Evolutionary conservation across 768 basidiomycete species (phyloP).

Genomic region (Mycena galericulata): DNA sequence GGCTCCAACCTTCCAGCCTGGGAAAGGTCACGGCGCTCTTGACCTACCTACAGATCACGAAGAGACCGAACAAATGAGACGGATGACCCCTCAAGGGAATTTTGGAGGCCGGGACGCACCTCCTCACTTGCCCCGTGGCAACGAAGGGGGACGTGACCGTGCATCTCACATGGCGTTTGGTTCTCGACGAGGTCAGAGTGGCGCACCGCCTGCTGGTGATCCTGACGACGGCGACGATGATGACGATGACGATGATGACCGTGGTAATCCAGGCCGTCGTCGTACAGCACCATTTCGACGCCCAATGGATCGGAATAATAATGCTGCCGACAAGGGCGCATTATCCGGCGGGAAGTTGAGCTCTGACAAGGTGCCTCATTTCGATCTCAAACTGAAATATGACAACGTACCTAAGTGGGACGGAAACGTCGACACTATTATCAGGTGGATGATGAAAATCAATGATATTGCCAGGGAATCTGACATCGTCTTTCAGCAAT

Average conservation of each 20-base stretch:
- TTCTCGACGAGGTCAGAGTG: neutral
- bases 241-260: neutral
- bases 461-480: conserved; percentile 39
- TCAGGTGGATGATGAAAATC: conserved; percentile 44
- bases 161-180: neutral
- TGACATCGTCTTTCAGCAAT: conserved; percentile 34
- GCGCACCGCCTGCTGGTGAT: neutral
- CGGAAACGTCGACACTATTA: conserved; percentile 42
- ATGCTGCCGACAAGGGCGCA: neutral
- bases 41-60: neutral
- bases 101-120: neutral
- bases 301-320: neutral
- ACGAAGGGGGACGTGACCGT: too few species aligned
- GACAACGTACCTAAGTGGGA: conserved; percentile 48
- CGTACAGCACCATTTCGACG: neutral
- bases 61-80: neutral
- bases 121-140: neutral
- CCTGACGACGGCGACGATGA: neutral
- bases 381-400: conserved; percentile 46
- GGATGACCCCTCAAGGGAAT: neutral
- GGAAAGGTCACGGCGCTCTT: neutral
- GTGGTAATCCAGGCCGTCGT: neutral
- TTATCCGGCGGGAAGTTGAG: neutral
- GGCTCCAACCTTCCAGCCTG: neutral
- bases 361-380: conserved; percentile 34